A percentile compares a stretch with the other conserved stretches of the same genome.
Conservation (phyloP, 139 green algal genomes). For the Chlamydomonas sphaeroides region DNA sequence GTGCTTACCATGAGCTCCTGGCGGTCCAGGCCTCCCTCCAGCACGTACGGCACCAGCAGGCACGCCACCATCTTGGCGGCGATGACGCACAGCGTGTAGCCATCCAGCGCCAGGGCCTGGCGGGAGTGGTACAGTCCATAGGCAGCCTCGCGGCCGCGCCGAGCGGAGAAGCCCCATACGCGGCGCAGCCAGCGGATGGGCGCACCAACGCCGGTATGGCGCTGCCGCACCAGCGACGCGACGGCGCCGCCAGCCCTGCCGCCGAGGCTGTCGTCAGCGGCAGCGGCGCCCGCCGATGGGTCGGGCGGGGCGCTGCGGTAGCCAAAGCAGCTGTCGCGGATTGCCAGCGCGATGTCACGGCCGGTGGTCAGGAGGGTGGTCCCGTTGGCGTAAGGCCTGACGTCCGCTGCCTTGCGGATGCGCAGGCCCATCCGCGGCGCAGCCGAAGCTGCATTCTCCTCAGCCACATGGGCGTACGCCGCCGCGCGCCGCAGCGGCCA, state of each 20-base stretch:
- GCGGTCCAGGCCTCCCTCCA: neutral
- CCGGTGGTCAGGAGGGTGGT: neutral
- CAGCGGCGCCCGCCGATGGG: no score
- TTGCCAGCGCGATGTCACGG: neutral
- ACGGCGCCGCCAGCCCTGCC: no score
- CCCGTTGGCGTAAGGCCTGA: no score
- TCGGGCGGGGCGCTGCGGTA: neutral
- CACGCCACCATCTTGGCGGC: conserved; percentile 16
- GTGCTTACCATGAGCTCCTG: conserved; percentile 32
- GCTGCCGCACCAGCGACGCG: no score
- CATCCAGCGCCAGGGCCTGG: conserved; percentile 33
- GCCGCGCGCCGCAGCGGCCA: no score
- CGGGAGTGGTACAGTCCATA: conserved; percentile 33
- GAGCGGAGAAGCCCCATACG: no score
- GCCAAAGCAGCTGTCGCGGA: conserved; percentile 20
- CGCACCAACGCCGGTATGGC: no score
- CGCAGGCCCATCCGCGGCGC: no score
- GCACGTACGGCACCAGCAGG: neutral
- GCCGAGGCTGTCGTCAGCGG: no score
- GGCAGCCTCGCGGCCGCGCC: neutral
- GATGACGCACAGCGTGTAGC: conserved; percentile 31
- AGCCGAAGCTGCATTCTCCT: no score
- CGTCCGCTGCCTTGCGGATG: no score
- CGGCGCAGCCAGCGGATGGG: neutral
- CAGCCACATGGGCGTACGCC: no score